Evolutionary conservation across 176 grass and related monocot species (phyloP).

Genomic region (Rhynchospora breviuscula): DNA sequence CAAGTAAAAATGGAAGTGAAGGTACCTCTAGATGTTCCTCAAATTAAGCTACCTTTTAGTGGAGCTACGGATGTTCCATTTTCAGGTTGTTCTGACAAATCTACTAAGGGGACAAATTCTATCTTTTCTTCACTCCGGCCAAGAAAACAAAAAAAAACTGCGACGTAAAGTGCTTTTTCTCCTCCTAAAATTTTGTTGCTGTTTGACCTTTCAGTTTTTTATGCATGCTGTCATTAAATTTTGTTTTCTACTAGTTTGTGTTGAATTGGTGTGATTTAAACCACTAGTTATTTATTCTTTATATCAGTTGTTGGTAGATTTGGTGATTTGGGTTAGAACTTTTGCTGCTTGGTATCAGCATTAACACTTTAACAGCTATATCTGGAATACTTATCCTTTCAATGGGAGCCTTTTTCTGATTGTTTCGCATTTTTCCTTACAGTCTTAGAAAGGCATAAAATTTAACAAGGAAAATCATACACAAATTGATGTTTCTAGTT

Average conservation of each 20-base stretch:
- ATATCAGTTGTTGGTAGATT: neutral
- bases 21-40: conserved; percentile 15
- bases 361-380: too few relatives aligned
- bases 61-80: neutral
- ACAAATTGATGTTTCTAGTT: neutral
- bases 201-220: conserved; percentile 4
- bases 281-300: neutral
- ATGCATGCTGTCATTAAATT: conserved; percentile 5
- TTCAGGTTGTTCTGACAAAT: conserved; percentile 1
- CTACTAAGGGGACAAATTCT: neutral
- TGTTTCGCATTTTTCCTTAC: neutral
- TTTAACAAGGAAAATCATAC: neutral
- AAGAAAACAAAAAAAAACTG: conserved; percentile 65
- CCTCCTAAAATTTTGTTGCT: conserved; percentile 19
- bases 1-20: conserved; percentile 12
- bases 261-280: neutral
- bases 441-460: neutral
- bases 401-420: neutral
- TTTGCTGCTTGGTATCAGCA: neutral
- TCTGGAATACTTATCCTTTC: neutral
- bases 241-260: neutral
- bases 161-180: conserved; percentile 49
- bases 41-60: conserved; percentile 4
- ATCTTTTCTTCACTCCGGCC: conserved; percentile 13
- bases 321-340: neutral